Percentiles rank a stretch among this genome's conserved stretches.
These are phyloP conservation scores for Chytriomyces hyalinus DNA, from an alignment of 192 early-diverging fungal genomes.

Conservation along the genomic window DNA sequence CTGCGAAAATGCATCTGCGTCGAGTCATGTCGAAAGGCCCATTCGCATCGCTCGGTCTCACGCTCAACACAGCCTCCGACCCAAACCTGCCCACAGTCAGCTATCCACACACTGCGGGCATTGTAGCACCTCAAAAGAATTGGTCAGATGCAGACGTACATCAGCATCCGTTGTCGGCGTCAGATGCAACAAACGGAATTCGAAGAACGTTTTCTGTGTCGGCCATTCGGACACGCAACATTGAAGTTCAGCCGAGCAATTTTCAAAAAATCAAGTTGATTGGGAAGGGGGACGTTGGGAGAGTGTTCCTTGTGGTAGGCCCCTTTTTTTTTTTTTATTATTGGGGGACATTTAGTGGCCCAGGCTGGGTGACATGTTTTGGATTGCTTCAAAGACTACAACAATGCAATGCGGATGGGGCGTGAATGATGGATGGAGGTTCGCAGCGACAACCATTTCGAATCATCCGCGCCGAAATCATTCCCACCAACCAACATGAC, in stretches of 20 bases:
- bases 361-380: too few relatives aligned
- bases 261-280: conserved; percentile 90
- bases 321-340: neutral
- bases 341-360: neutral
- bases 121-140: neutral
- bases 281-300: conserved; percentile 98
- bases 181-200: conserved; percentile 3
- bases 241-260: conserved; percentile 85
- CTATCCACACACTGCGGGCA: neutral
- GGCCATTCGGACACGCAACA: conserved; percentile 80
- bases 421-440: neutral
- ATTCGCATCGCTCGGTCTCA: neutral
- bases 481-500: neutral
- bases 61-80: neutral
- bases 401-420: neutral
- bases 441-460: neutral
- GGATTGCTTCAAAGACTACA: too few relatives aligned
- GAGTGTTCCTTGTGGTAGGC: conserved; percentile 91
- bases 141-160: neutral
- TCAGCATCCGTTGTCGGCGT: neutral
- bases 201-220: conserved; percentile 63
- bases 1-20: neutral
- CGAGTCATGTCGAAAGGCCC: neutral
- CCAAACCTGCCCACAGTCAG: neutral
- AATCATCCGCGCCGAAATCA: neutral